Percentiles rank a stretch among this genome's conserved stretches.
Conservation (phyloP, 371 early-diverging fungal genomes). For the Parasitella parasitica region DNA sequence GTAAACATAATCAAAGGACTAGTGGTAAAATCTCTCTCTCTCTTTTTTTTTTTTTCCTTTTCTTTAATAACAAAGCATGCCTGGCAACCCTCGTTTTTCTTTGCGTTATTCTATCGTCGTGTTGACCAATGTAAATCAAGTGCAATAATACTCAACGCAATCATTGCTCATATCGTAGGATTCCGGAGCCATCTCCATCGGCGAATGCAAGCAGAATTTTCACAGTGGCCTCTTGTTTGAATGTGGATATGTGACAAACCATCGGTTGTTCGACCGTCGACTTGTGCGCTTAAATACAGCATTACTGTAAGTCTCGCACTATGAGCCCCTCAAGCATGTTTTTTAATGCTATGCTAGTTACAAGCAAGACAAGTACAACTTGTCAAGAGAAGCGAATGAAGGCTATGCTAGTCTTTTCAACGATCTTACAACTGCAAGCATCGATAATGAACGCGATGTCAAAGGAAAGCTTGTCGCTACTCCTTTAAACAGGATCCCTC, state of each 20-base stretch:
- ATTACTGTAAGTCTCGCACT: conserved; percentile 51
- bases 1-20: conserved; percentile 32
- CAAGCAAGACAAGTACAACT: conserved; percentile 90
- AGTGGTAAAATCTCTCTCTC: conserved; percentile 18
- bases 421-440: conserved; percentile 51
- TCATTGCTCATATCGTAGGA: conserved; percentile 11
- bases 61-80: background rate
- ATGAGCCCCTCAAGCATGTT: background rate
- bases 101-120: background rate
- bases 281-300: conserved; percentile 68
- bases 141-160: background rate
- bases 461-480: conserved; percentile 30
- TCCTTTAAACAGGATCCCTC: conserved; percentile 35
- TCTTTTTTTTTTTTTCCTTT: too few relatives aligned
- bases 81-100: background rate
- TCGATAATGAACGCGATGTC: conserved; percentile 29
- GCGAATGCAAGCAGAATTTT: conserved; percentile 35
- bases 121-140: background rate
- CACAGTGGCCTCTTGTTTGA: conserved; percentile 50
- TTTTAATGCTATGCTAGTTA: conserved; percentile 43
- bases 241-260: conserved; percentile 51
- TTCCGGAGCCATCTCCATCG: conserved; percentile 16
- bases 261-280: conserved; percentile 51
- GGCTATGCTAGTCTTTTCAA: conserved; percentile 85
- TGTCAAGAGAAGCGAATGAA: conserved; percentile 84